These are phyloP conservation scores for Komagataella ulmi DNA, from an alignment of 805 yeast genomes.

Conservation along the genomic window DNA sequence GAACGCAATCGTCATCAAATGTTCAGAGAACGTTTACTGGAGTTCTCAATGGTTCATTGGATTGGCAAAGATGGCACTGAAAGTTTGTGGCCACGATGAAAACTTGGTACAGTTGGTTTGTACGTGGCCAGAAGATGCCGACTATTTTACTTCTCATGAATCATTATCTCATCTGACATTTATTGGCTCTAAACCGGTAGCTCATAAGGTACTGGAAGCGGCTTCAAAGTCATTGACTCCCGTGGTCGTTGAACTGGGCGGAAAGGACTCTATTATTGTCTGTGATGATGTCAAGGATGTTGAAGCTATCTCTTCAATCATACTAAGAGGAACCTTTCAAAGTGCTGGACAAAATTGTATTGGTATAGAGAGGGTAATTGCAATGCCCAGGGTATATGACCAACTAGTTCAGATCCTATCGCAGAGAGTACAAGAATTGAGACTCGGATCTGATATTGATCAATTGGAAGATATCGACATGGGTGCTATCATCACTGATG, in stretches of 20 bases:
- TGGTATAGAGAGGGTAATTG: conserved; percentile 90
- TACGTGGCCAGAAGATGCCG: conserved; percentile 85
- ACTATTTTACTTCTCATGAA: conserved; percentile 72
- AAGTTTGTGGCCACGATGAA: conserved; percentile 63
- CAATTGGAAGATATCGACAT: conserved; percentile 83
- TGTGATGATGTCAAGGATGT: conserved; percentile 63
- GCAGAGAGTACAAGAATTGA: conserved; percentile 42
- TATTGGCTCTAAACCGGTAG: conserved; percentile 92
- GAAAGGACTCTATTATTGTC: conserved; percentile 85
- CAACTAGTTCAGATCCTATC: conserved; percentile 41
- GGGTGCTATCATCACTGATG: conserved; percentile 88
- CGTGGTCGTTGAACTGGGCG: conserved; percentile 92
- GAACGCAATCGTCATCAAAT: conserved; percentile 80
- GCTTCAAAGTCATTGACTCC: conserved; percentile 88
- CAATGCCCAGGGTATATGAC: conserved; percentile 58
- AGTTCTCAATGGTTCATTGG: conserved; percentile 70
- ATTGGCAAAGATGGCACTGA: conserved; percentile 59
- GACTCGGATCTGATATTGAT: conserved; percentile 88
- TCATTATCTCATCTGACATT: conserved; percentile 82
- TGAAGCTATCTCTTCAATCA: conserved; percentile 48
- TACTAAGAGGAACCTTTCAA: conserved; percentile 93
- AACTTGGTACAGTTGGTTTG: conserved; percentile 78
- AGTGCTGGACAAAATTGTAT: conserved; percentile 97
- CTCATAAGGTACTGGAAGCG: conserved; percentile 71
- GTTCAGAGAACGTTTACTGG: conserved; percentile 96